phyloP scores from a whole-genome alignment of 2,329 filamentous ascomycete genomes.

The Plenodomus tracheiphilus region DNA sequence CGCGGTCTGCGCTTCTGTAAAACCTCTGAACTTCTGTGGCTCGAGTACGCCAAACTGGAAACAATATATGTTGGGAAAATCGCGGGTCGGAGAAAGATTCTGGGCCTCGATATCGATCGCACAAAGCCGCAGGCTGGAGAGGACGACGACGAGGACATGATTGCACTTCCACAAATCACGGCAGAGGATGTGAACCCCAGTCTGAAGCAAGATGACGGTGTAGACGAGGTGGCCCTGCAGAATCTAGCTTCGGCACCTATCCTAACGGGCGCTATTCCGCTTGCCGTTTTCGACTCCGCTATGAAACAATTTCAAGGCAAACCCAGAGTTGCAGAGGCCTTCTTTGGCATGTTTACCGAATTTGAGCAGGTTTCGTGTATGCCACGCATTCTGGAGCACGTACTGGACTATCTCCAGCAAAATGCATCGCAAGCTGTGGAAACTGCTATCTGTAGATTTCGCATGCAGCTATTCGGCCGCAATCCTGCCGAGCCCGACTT shows the following conservation, averaged over 20 bases:
- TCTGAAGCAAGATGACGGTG: constrained; percentile 53
- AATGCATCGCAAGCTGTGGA: constrained; percentile 58
- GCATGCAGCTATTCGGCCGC: constrained; percentile 69
- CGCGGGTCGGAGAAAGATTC: constrained; percentile 69
- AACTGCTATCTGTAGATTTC: constrained; percentile 72
- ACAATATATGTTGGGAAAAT: constrained; percentile 89
- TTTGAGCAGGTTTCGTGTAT: constrained; percentile 71
- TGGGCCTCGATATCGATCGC: constrained; percentile 61
- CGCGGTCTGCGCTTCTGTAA: constrained; percentile 89
- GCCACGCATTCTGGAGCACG: constrained; percentile 70
- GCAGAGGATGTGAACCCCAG: constrained; percentile 64
- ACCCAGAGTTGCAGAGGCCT: constrained; percentile 67
- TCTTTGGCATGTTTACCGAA: constrained; percentile 76
- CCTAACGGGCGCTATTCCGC: constrained; percentile 88
- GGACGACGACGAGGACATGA: constrained; percentile 54
- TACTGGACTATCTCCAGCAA: constrained; percentile 66
- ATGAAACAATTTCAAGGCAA: constrained; percentile 75
- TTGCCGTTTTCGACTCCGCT: constrained; percentile 87
- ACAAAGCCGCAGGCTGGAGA: constrained; percentile 50
- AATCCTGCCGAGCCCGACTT: constrained; percentile 69
- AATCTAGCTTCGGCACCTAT: constrained; percentile 74
- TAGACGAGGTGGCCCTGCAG: constrained; percentile 61
- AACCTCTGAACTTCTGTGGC: constrained; percentile 72
- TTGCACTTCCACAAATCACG: constrained; percentile 62
- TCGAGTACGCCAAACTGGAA: constrained; percentile 89